Base-by-base conservation (phyloP, 805 yeast genomes). In the Kodamaea lidongshanica region DNA sequence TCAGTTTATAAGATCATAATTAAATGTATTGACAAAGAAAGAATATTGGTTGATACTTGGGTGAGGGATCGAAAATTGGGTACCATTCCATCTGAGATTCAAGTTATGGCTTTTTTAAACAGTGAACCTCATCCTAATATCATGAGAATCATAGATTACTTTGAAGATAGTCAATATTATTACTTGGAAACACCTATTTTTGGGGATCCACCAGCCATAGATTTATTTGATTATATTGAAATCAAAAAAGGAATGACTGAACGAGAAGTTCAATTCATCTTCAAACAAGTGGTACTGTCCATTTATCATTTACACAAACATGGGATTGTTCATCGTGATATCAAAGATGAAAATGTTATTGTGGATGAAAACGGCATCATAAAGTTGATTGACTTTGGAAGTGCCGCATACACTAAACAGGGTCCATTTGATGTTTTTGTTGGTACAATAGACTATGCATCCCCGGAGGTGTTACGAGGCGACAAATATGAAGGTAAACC, bases 371-470 rank as follows among this genome's bases (percentile, higher is more conserved):
- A 78, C 39, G 94, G 92, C 2, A 67, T 75, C 25, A 79, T 85
- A 30, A 88, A 87, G 52, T 63, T 89, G 39, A 89, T 89, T 49
- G 98, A 89, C 58, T 89, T 87, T 54, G 98, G 98, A 1, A 80
- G 94, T 27, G 95, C 97, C 1, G 95, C 96, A 0, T 86, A 86
- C 53, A 74, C 78, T 12, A 74, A 72, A 41, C 86, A 80, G 59
- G 97, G 96, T 0, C 97, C 97, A 4, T 92, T 89, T 58, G 95
- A 89, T 44, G 95, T 92, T 4, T 89, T 92, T 58, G 97, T 92
- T 2, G 98, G 98, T 3, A 92, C 98, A 0, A 78, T 92, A 25
- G 96, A 92, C 54, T 92, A 89, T 54, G 97, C 97, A 1, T 94
- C 97, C 0, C 98, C 98, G 0, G 98, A 92, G 55, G 95, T 92